Conservation (phyloP, 2,329 filamentous ascomycete species). For the Aspergillus neoniger region DNA sequence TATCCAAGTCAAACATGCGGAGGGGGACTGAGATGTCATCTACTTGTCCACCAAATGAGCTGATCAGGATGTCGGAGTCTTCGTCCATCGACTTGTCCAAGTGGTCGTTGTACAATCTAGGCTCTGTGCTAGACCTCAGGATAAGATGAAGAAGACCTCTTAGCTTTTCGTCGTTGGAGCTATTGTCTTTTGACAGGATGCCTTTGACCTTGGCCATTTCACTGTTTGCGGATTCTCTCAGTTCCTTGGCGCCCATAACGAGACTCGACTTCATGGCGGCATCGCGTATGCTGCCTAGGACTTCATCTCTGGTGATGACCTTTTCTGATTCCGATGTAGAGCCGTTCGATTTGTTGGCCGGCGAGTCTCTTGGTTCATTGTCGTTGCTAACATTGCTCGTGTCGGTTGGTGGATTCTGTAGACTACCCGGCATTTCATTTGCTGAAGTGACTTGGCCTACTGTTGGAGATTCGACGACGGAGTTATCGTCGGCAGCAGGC, state of each 20-base stretch:
- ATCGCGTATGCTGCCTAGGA: neutral
- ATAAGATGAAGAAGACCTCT: slow-evolving; percentile 7
- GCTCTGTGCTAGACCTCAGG: neutral
- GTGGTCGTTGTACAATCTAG: neutral
- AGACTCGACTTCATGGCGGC: neutral
- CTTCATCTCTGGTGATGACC: neutral
- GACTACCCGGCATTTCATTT: no score
- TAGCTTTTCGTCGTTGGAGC: slow-evolving; percentile 1
- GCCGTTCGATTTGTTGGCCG: no score
- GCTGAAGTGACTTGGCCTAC: no score
- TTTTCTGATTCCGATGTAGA: no score
- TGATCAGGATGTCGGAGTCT: neutral
- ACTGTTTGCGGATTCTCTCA: neutral
- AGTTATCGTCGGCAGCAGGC: neutral
- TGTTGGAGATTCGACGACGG: neutral
- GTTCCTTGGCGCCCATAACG: neutral
- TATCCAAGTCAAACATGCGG: slow-evolving; percentile 40
- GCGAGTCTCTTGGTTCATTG: no score
- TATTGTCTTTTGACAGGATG: neutral
- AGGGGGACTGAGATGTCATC: slow-evolving; percentile 20
- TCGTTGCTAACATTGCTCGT: no score
- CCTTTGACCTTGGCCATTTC: neutral
- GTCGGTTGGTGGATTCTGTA: no score
- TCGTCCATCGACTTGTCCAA: neutral
- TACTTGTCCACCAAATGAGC: neutral